Evolutionary conservation across 371 early-diverging fungal species (phyloP), one percentile per base, ranked within the genome.

Genomic region (Zychaea mexicana): DNA sequence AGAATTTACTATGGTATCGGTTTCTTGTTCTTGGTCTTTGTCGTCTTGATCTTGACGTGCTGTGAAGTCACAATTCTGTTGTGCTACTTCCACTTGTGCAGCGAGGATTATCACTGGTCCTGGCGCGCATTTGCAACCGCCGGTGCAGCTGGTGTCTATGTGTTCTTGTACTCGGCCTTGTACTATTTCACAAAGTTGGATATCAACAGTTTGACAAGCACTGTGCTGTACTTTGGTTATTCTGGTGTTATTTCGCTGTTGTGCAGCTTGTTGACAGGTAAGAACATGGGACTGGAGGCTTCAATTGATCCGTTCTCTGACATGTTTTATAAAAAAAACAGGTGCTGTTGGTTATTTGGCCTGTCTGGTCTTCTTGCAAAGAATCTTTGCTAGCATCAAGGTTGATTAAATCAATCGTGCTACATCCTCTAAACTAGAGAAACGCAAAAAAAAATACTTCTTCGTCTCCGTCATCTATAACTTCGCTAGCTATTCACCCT

Each of bases 51-150:
- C 17, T 64, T 94, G 39, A 94, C 95, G 0, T 92, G 93, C 52
- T 81, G 88, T 8, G 88, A 92, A 71, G 89, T 94, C 12, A 85
- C 96, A 2, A 82, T 95, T 21, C 76, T 95, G 52, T 81, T 94
- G 78, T 86, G 88, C 30, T 96, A 94, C 75, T 92, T 96, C 83
- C 90, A 91, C 61, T 84, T 95, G 22, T 92, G 94, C 71, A 78
- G 92, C 2, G 97, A 97, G 76, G 93, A 96, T 71, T 95, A 95
- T 68, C 85, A 88, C 61, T 95, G 97, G 98, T 88, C 88, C 69
- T 97, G 98, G 98, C 82, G 94, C 30, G 85, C 97, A 1, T 95
- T 95, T 78, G 76, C 94, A 52, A 93, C 94, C 3, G 82, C 90
- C 0, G 98, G 94, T 6, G 86, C 93, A 15, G 87, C 90, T 8